These are phyloP conservation scores for Triticum urartu DNA, from an alignment of 176 grass and related monocot species.

Conservation along the genomic window DNA sequence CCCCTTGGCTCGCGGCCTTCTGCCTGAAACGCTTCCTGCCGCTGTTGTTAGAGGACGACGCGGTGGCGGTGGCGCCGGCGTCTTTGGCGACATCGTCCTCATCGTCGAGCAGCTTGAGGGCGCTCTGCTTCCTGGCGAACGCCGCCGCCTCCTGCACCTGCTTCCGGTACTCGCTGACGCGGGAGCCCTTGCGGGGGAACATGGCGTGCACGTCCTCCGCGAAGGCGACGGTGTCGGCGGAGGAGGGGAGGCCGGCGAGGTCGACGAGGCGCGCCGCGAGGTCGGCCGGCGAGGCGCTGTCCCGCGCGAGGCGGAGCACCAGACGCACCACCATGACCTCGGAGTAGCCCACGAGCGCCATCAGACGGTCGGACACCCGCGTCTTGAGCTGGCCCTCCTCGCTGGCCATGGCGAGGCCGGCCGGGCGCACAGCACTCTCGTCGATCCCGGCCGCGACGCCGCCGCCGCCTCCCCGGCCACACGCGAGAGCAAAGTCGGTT, in stretches of 20 bases:
- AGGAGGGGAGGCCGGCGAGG: constrained; percentile 27
- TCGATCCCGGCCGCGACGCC: background rate
- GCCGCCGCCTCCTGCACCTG: constrained; percentile 28
- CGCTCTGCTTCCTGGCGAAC: constrained; percentile 19
- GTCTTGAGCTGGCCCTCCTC: constrained; percentile 30
- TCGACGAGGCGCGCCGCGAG: constrained; percentile 36
- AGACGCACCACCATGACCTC: constrained; percentile 16
- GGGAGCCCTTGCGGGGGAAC: background rate
- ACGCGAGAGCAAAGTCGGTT: background rate
- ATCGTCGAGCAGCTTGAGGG: constrained; percentile 33
- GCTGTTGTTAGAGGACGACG: background rate
- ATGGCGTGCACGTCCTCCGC: constrained; percentile 30
- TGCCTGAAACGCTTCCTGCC: constrained; percentile 26
- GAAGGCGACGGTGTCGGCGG: constrained; percentile 30
- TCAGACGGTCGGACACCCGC: constrained; percentile 44
- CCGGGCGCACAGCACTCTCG: background rate
- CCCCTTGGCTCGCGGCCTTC: background rate
- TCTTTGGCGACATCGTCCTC: background rate
- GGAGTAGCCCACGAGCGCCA: constrained; percentile 37
- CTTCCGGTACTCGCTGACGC: constrained; percentile 21
- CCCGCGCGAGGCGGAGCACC: constrained; percentile 36
- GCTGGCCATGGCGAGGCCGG: background rate
- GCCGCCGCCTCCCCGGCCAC: background rate
- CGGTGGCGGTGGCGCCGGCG: background rate
- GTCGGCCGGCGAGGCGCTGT: constrained; percentile 29